A percentile compares a stretch with the other conserved stretches of the same genome.
Conservation (phyloP, 208 protist species). For the Leishmania aethiopica region DNA sequence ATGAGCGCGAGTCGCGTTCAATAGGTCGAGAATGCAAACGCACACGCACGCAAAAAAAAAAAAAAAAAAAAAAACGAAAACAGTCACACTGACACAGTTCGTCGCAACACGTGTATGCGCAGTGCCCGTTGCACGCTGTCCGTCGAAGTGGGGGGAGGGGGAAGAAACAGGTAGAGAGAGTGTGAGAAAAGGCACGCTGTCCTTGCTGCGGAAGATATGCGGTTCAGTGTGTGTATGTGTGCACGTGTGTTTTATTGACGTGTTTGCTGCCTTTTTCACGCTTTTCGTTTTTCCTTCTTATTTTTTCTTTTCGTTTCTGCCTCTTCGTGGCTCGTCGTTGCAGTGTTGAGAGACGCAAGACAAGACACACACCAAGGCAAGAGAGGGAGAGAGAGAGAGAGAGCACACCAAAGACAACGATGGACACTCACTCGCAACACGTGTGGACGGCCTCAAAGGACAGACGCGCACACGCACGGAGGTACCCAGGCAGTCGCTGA, state of each 20-base stretch:
- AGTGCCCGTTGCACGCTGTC: background rate
- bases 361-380: background rate
- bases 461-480: background rate
- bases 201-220: background rate
- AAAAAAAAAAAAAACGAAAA: background rate
- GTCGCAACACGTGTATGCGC: background rate
- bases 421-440: background rate
- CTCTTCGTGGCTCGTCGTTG: background rate
- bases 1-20: background rate
- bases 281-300: no score
- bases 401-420: background rate
- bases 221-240: background rate
- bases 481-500: background rate
- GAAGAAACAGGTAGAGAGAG: background rate
- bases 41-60: background rate
- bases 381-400: background rate
- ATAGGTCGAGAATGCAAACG: background rate
- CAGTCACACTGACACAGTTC: background rate
- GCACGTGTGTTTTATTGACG: background rate
- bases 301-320: background rate
- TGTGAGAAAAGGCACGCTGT: background rate
- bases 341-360: background rate
- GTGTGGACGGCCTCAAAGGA: background rate
- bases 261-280: background rate
- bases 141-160: background rate